Evolutionary conservation across 2,329 filamentous ascomycete genomes (phyloP).

Genomic region (Trematosphaeria pertusa): DNA sequence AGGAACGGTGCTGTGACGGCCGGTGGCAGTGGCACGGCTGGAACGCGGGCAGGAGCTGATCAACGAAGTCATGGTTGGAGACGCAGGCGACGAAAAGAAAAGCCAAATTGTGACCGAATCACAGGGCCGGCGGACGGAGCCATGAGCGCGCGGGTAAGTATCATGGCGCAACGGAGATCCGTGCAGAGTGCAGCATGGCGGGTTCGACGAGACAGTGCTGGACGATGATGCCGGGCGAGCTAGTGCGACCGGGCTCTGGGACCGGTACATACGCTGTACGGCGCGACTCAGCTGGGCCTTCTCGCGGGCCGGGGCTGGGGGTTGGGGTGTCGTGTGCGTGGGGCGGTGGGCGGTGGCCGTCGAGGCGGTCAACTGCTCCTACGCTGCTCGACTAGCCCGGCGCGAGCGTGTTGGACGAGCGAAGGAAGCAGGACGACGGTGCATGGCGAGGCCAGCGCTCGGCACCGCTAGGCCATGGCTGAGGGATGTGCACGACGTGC

Average conservation of each 20-base stretch:
- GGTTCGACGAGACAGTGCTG: constrained; percentile 36
- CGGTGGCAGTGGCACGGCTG: constrained; percentile 48
- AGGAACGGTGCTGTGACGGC: constrained; percentile 45
- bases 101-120: constrained; percentile 41
- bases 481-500: neutral
- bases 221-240: constrained; percentile 37
- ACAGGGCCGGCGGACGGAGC: constrained; percentile 33
- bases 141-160: constrained; percentile 46
- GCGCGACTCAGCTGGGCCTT: constrained; percentile 45
- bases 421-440: constrained; percentile 26
- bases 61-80: constrained; percentile 34
- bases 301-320: constrained; percentile 30
- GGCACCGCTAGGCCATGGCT: neutral
- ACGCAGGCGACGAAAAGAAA: constrained; percentile 46
- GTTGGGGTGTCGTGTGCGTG: constrained; percentile 39
- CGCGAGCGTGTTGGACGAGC: constrained; percentile 32
- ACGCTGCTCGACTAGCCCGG: constrained; percentile 26
- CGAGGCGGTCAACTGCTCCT: constrained; percentile 36
- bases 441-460: constrained; percentile 26
- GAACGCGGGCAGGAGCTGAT: constrained; percentile 42
- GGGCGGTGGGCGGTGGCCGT: constrained; percentile 28
- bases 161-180: constrained; percentile 51
- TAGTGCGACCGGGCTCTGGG: constrained; percentile 39
- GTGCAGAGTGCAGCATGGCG: constrained; percentile 44
- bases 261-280: constrained; percentile 25